Percentiles rank a stretch among this genome's conserved stretches.
phyloP scores from a whole-genome alignment of 768 basidiomycete species.

The Butyriboletus loyo region DNA sequence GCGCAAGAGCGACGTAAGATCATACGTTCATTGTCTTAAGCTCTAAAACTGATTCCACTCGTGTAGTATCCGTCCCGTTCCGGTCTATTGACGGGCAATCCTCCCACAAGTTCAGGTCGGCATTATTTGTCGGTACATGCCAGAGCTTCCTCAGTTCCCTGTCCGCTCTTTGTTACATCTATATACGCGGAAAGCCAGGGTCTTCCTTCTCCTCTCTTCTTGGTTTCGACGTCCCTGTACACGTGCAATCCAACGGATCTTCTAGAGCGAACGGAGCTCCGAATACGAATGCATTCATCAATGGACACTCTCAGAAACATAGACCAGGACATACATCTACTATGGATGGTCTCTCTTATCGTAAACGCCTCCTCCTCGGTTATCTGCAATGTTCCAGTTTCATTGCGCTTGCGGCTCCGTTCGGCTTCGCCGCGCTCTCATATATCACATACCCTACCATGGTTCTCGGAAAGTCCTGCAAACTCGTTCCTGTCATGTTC shows the following conservation, averaged over 20 bases:
- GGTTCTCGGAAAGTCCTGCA: conserved; percentile 98
- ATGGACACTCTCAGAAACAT: conserved; percentile 28
- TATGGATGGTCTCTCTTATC: conserved; percentile 34
- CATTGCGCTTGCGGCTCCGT: conserved; percentile 89
- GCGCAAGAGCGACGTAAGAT: conserved; percentile 88
- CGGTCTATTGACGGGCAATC: conserved; percentile 59
- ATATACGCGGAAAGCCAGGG: conserved; percentile 52
- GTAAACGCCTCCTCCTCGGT: conserved; percentile 55
- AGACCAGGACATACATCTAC: conserved; percentile 26
- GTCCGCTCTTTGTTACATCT: conserved; percentile 75
- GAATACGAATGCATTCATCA: conserved; percentile 36
- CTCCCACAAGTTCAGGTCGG: conserved; percentile 77
- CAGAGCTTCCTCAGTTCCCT: conserved; percentile 78
- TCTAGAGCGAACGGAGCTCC: conserved; percentile 26
- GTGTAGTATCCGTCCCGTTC: conserved; percentile 80
- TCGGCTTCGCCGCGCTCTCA: conserved; percentile 92
- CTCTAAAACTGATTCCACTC: not conserved
- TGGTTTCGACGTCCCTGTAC: conserved; percentile 48
- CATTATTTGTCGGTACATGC: conserved; percentile 80
- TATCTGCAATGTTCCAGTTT: conserved; percentile 85
- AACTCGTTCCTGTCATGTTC: conserved; percentile 96
- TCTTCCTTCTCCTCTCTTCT: conserved; percentile 55
- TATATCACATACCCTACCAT: conserved; percentile 98
- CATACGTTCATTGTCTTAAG: not conserved
- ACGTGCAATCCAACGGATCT: conserved; percentile 17